Conservation (phyloP, 371 early-diverging fungal species). For the Mucor indicus region DNA sequence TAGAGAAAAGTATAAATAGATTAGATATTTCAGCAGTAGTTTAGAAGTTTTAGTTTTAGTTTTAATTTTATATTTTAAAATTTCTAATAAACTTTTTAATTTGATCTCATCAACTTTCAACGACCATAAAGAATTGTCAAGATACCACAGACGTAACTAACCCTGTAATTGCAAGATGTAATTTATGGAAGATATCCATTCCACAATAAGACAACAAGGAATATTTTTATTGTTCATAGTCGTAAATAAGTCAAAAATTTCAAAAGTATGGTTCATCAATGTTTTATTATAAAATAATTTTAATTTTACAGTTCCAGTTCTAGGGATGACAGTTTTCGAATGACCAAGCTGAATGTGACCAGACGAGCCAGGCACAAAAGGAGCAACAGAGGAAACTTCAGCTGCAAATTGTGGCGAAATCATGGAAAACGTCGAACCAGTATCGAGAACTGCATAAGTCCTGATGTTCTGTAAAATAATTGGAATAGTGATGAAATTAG, state of each 20-base stretch:
- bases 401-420: not conserved
- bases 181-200: conserved; percentile 1
- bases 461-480: conserved; percentile 4
- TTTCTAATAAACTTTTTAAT: no score
- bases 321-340: no score
- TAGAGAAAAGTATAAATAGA: no score
- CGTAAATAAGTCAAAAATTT: conserved; percentile 7
- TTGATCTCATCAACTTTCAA: no score
- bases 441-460: conserved; percentile 5
- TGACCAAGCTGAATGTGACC: conserved; percentile 1
- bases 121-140: no score
- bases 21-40: no score
- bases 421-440: conserved; percentile 1
- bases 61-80: no score
- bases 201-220: not conserved
- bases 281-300: conserved; percentile 9
- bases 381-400: not conserved
- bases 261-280: conserved; percentile 1
- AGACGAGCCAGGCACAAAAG: not conserved
- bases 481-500: not conserved
- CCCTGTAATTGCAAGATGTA: not conserved
- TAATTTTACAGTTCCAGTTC: not conserved
- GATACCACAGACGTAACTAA: no score
- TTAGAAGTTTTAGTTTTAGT: no score
- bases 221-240: not conserved